Base-by-base conservation (phyloP, 169 alveolate species). In the Theileria annulata region DNA sequence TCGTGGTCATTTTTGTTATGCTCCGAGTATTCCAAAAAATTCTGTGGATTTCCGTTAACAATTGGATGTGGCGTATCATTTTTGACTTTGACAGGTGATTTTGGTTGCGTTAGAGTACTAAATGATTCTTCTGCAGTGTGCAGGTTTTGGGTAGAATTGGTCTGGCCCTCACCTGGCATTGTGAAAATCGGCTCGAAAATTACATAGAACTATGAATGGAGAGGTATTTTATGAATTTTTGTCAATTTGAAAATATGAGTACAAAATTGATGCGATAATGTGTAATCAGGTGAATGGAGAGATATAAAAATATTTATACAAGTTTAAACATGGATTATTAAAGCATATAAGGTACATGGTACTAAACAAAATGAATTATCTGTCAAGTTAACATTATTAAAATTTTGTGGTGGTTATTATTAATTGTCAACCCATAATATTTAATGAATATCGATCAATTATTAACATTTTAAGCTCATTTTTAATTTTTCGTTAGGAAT, bases 361-460 rank as follows among this genome's bases (percentile, higher is more conserved):
- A 42, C 15, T 42, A 42, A 42, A 42, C 51, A 42, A 42, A 42
- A 42, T 42, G 15, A 10, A 42, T 42, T 42, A 3, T 42, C 13
- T 42, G 13, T 17, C 9, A 0, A 19, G 66, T 56, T 56, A 13
- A 10, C 28, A 1, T 54, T 5, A 54, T 56, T 37, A 30, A 17
- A 0, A 62, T n/a, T n/a, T 62, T 62, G 71, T 62, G 71, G 71
- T 62, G 71, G 71, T 58, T 54, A 3, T 54, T 56, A 21, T 10
- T 13, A 56, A 10, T 56, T 10, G 13, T 35, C 2, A 21, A 23
- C 71, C 37, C 48, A 62, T 62, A 62, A 28, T 9, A 28, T 62
- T 17, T 21, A n/a, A 62, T 62, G 12, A 58, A 2, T 62, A 62
- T 21, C 25, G 4, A 42, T 42, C 1, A 62, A 15, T 62, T 62